Conservation (phyloP, 2,329 filamentous ascomycete genomes). For the Chrysoporthe deuterocubensis region DNA sequence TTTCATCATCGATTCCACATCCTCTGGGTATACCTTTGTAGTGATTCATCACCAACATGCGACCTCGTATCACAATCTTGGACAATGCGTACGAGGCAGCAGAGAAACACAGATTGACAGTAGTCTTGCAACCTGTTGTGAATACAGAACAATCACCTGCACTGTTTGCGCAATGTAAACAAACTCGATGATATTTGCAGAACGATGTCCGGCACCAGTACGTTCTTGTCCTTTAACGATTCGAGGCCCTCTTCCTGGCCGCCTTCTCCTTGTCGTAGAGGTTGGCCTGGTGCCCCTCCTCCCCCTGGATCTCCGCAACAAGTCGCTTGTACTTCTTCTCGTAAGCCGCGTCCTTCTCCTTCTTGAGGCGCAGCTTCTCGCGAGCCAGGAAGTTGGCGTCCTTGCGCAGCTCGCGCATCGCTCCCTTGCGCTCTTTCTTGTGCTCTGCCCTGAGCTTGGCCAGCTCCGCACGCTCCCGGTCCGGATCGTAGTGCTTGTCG, state of each 20-base stretch:
- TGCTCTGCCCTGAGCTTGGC: constrained; percentile 86
- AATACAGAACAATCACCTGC: background rate
- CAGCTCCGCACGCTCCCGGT: constrained; percentile 84
- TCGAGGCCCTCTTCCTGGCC: constrained; percentile 68
- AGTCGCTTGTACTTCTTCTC: constrained; percentile 94
- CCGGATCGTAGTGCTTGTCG: constrained; percentile 94
- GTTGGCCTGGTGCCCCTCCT: constrained; percentile 87
- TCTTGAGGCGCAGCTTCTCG: constrained; percentile 90
- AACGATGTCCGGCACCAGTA: background rate
- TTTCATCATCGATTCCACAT: background rate
- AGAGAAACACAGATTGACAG: background rate
- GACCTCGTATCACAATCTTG: background rate
- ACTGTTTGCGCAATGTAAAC: background rate
- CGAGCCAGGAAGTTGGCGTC: constrained; percentile 92
- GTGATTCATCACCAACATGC: background rate
- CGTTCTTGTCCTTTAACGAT: constrained; percentile 11
- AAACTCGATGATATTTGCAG: constrained; percentile 10
- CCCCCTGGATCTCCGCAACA: constrained; percentile 92
- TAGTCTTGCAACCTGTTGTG: background rate
- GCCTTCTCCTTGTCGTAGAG: constrained; percentile 86
- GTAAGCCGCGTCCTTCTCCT: constrained; percentile 89
- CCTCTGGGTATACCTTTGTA: background rate
- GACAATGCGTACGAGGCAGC: background rate
- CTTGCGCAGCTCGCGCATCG: constrained; percentile 90
- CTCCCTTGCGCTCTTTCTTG: constrained; percentile 94